These are phyloP conservation scores for Phyllosticta capitalensis DNA, from an alignment of 2,329 filamentous ascomycete species.

Conservation along the genomic window DNA sequence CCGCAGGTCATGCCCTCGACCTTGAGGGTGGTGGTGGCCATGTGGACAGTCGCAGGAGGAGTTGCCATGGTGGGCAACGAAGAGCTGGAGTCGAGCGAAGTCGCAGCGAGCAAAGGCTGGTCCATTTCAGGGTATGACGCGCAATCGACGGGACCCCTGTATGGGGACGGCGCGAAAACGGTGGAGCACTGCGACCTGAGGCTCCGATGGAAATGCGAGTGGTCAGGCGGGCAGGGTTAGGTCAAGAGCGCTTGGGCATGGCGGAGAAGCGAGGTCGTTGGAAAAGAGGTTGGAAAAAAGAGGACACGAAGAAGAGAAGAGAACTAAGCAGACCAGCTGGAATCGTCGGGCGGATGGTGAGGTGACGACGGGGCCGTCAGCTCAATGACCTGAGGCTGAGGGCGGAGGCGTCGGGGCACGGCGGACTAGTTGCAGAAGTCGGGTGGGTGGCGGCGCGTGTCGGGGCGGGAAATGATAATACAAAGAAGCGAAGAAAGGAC, in stretches of 20 bases:
- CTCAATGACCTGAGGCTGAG: neutral
- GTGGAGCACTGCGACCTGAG: neutral
- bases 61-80: neutral
- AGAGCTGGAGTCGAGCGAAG: constrained; percentile 12
- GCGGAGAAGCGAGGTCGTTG: neutral
- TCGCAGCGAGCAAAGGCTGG: constrained; percentile 15
- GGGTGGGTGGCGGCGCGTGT: neutral
- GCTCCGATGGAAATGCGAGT: neutral
- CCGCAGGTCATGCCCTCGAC: constrained; percentile 85
- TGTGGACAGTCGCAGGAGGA: constrained; percentile 34
- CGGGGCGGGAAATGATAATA: neutral
- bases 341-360: neutral
- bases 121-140: constrained; percentile 18
- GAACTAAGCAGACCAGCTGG: neutral
- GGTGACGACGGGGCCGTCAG: neutral
- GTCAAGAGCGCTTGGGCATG: neutral
- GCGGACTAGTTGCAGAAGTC: neutral
- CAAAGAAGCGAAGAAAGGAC: neutral
- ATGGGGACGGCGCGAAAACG: neutral
- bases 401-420: neutral
- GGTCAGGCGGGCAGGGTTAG: neutral
- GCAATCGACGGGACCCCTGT: neutral
- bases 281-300: neutral
- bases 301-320: neutral
- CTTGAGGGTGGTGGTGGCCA: constrained; percentile 84